Evolutionary conservation across 2,329 filamentous ascomycete genomes (phyloP).

Genomic region (Tolypocladium pustulatum): DNA sequence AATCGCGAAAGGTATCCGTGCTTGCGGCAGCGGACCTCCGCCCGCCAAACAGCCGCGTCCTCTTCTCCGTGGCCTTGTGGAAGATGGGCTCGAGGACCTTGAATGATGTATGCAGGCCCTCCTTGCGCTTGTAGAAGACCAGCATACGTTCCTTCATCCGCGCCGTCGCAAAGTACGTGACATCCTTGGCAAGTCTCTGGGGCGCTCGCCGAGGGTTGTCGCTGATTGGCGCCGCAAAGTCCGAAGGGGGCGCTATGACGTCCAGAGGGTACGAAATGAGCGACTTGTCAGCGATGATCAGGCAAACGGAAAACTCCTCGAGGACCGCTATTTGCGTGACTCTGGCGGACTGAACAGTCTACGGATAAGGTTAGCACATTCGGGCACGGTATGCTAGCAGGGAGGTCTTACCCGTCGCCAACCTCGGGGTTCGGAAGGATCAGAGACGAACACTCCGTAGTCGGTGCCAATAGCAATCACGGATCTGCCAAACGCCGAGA

Average conservation of each 20-base stretch:
- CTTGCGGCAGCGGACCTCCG: conserved; percentile 53
- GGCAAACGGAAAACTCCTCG: conserved; percentile 88
- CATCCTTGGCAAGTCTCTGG: conserved; percentile 84
- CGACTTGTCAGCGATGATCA: conserved; percentile 84
- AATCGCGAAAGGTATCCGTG: conserved; percentile 95
- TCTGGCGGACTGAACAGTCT: conserved; percentile 65
- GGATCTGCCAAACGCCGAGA: conserved; percentile 70
- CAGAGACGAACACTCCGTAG: conserved; percentile 83
- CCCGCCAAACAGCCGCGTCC: conserved; percentile 53
- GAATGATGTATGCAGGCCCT: conserved; percentile 86
- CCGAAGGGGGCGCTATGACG: conserved; percentile 57
- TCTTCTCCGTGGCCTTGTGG: conserved; percentile 83
- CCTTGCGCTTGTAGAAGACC: conserved; percentile 94
- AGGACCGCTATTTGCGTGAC: conserved; percentile 92
- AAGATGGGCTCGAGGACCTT: conserved; percentile 94
- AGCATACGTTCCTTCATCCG: conserved; percentile 94
- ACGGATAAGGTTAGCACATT: conserved; percentile 3
- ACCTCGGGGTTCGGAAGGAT: conserved; percentile 78
- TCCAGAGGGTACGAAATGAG: conserved; percentile 92
- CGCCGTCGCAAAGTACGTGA: conserved; percentile 92
- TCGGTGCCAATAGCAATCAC: conserved; percentile 95
- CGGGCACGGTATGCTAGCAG: neutral
- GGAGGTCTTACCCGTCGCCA: conserved; percentile 66
- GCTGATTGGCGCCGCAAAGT: conserved; percentile 48
- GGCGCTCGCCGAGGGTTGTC: conserved; percentile 79